Evolutionary conservation across 805 yeast genomes (phyloP).

Genomic region (Wickerhamomyces chambardii): DNA sequence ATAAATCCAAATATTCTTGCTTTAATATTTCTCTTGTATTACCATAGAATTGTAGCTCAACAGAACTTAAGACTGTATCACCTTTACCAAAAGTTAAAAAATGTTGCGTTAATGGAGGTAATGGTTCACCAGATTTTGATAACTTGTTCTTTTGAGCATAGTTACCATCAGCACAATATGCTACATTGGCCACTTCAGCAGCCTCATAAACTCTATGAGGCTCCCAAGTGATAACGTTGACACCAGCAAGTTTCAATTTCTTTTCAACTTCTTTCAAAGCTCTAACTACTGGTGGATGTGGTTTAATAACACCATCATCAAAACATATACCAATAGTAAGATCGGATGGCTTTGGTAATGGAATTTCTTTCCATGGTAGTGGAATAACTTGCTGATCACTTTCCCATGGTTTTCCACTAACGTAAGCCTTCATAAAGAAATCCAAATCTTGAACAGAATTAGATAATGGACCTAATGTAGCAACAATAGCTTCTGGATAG

Average conservation of each 20-base stretch:
- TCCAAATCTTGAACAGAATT: slow-evolving; percentile 60
- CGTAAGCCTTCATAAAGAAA: slow-evolving; percentile 50
- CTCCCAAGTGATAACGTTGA: slow-evolving; percentile 42
- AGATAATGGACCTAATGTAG: slow-evolving; percentile 64
- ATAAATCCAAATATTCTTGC: slow-evolving; percentile 43
- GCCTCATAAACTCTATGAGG: slow-evolving; percentile 53
- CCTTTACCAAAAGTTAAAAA: slow-evolving; percentile 51
- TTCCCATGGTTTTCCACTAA: slow-evolving; percentile 46
- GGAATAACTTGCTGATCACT: slow-evolving; percentile 26
- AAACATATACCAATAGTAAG: slow-evolving; percentile 54
- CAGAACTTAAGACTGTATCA: slow-evolving; percentile 31
- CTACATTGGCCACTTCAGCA: slow-evolving; percentile 41
- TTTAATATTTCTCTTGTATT: slow-evolving; percentile 48
- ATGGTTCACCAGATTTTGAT: slow-evolving; percentile 60
- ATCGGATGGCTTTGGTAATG: slow-evolving; percentile 25
- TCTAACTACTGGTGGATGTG: slow-evolving; percentile 56
- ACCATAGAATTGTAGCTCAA: slow-evolving; percentile 49
- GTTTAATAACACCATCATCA: slow-evolving; percentile 58
- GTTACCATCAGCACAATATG: slow-evolving; percentile 68
- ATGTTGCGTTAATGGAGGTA: slow-evolving; percentile 55
- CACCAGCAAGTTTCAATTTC: slow-evolving; percentile 51
- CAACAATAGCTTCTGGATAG: slow-evolving; percentile 44
- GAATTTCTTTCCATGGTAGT: slow-evolving; percentile 30
- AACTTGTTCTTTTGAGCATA: slow-evolving; percentile 41
- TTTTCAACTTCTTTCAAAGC: slow-evolving; percentile 44